Conservation (phyloP, 225 moss, liverwort and hornwort genomes). For the Climacium dendroides region DNA sequence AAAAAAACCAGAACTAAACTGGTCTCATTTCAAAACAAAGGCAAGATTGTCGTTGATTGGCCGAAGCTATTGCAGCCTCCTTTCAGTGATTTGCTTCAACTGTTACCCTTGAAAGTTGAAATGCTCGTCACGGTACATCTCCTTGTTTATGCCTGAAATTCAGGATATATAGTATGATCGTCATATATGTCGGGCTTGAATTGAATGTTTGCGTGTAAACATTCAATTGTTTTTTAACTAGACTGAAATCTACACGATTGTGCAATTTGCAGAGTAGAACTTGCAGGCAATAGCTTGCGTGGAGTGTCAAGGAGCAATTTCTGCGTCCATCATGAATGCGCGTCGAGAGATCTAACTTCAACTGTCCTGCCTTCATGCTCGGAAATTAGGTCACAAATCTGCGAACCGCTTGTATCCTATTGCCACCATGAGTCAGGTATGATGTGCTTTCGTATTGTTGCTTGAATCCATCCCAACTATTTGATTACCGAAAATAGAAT, state of each 20-base stretch:
- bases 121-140: background rate
- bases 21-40: background rate
- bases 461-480: background rate
- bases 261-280: background rate
- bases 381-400: background rate
- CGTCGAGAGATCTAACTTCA: background rate
- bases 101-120: background rate
- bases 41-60: background rate
- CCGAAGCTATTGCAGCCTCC: background rate
- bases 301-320: background rate
- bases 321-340: background rate
- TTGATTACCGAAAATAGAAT: background rate
- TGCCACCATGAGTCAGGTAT: constrained; percentile 21
- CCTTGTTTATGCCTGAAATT: background rate
- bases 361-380: background rate
- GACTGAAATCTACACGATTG: background rate
- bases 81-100: background rate
- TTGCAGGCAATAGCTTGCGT: background rate
- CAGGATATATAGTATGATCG: background rate
- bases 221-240: background rate
- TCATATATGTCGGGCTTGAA: background rate
- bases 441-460: background rate
- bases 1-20: background rate
- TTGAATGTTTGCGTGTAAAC: background rate
- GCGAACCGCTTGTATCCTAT: background rate